Evolutionary conservation across 805 yeast species (phyloP).

Genomic region (Candida parachauliodes): DNA sequence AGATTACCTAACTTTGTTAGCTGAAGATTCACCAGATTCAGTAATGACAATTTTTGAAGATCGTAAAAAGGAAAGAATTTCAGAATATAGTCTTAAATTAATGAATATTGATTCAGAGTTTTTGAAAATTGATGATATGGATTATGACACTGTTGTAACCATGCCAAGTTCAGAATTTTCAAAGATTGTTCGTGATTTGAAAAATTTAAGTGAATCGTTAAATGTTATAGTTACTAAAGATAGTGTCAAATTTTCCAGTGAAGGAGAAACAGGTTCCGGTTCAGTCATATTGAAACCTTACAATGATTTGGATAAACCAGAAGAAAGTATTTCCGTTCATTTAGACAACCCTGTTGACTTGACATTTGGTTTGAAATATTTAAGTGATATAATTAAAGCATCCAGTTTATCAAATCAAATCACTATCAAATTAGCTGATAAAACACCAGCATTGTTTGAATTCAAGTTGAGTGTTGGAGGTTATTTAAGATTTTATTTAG

Average conservation of each 20-base stretch:
- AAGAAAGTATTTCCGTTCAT: constrained; percentile 68
- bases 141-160: constrained; percentile 78
- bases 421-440: constrained; percentile 81
- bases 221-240: constrained; percentile 86
- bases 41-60: constrained; percentile 86
- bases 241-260: constrained; percentile 82
- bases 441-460: constrained; percentile 92
- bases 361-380: constrained; percentile 88
- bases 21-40: constrained; percentile 82
- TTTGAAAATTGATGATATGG: constrained; percentile 90
- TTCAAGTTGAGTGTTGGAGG: constrained; percentile 84
- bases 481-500: constrained; percentile 89
- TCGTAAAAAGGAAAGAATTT: constrained; percentile 81
- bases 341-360: constrained; percentile 83
- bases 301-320: constrained; percentile 77
- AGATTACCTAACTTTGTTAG: constrained; percentile 82
- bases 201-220: constrained; percentile 81
- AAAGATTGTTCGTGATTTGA: constrained; percentile 84
- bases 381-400: constrained; percentile 89
- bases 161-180: constrained; percentile 89
- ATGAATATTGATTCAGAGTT: constrained; percentile 97
- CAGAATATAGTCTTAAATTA: constrained; percentile 85
- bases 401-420: constrained; percentile 72
- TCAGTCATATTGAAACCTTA: constrained; percentile 80
- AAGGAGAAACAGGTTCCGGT: constrained; percentile 91